Conservation (phyloP, 2,329 filamentous ascomycete species). For the Hypoxylon sp. region DNA sequence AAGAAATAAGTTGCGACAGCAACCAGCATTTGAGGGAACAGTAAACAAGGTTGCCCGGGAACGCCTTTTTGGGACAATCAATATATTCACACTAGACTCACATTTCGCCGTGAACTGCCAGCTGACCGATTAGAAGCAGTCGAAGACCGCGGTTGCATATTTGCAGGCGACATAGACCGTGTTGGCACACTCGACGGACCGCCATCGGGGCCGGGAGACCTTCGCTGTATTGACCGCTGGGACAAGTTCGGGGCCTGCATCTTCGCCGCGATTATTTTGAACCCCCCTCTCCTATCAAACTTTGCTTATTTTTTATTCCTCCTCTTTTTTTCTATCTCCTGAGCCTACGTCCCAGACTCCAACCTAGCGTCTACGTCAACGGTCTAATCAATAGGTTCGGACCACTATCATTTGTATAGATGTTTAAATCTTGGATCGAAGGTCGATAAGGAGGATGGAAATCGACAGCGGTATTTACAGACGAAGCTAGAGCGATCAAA, state of each 20-base stretch:
- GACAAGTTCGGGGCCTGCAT: constrained; percentile 66
- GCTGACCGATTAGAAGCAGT: constrained; percentile 73
- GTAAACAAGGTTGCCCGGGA: neutral
- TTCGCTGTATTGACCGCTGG: constrained; percentile 68
- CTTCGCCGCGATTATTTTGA: constrained; percentile 23
- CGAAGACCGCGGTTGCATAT: constrained; percentile 71
- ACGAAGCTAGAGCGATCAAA: constrained; percentile 14
- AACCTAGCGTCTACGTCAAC: constrained; percentile 15
- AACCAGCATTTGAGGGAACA: constrained; percentile 26
- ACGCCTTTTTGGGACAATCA: constrained; percentile 32
- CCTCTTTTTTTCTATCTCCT: constrained; percentile 32
- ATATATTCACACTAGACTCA: constrained; percentile 57
- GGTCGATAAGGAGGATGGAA: constrained; percentile 23
- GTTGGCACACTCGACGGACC: constrained; percentile 64
- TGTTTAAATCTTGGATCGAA: constrained; percentile 22
- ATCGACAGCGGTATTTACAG: constrained; percentile 30
- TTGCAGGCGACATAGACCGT: constrained; percentile 70
- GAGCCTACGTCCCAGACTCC: constrained; percentile 38
- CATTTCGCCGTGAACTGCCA: constrained; percentile 66
- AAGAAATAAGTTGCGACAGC: constrained; percentile 12
- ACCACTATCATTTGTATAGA: constrained; percentile 26
- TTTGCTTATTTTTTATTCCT: constrained; percentile 29
- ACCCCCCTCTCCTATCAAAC: constrained; percentile 26
- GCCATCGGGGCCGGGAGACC: constrained; percentile 72
- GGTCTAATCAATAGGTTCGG: constrained; percentile 13